Evolutionary conservation across 2,329 filamentous ascomycete species (phyloP), one percentile per base, ranked within the genome.

Genomic region (Penicillium concentricum): DNA sequence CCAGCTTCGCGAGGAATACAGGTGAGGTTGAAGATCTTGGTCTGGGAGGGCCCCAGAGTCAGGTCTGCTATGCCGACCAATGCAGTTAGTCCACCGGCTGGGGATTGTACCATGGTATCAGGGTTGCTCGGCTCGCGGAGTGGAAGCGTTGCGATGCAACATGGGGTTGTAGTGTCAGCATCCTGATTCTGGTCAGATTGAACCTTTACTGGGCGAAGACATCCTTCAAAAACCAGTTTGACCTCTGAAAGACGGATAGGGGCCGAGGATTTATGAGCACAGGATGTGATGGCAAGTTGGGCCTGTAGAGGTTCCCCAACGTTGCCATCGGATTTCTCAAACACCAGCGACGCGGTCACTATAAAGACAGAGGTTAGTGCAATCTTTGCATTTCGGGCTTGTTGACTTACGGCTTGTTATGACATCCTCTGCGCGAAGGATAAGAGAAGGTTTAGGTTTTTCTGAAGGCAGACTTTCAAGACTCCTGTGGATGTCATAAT

Each of bases 1-100:
- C 91, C 92, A 3, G 92, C 85, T 73, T 97, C 92, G 57, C 91
- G 86, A 16, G 96, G 82, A 2, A 87, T 84, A 56, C 91, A 83
- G 9, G 82, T 83, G 65, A 96, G 81, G 64, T 89, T 85, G 60
- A 90, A 88, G 1, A 92, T 84, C 51, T 84, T 85, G 9, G 82
- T 88, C 59, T 89, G 83, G 0, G 86, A 86, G 15, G 91, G 84
- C 12, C 75, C 72, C 42, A 97, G 74, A 0, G 81, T 85, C 53
- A 97, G 74, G 70, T 92, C 80, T 9, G 83, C 82, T 12, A 75
- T 67, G 0, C 88, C 88, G 38, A 75, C 72, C 51, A 87, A 76
- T n/a, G 74, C 72, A 30, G 69, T 54, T 51, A 76, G 58, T 8
- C 58, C 67, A 45, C 79, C 62, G 8, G 70, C 65, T 50, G 71